A percentile compares a stretch with the other conserved stretches of the same genome.
Evolutionary conservation across 495 filamentous ascomycete genomes (phyloP).

Genomic region (Tuber umbilicatum): DNA sequence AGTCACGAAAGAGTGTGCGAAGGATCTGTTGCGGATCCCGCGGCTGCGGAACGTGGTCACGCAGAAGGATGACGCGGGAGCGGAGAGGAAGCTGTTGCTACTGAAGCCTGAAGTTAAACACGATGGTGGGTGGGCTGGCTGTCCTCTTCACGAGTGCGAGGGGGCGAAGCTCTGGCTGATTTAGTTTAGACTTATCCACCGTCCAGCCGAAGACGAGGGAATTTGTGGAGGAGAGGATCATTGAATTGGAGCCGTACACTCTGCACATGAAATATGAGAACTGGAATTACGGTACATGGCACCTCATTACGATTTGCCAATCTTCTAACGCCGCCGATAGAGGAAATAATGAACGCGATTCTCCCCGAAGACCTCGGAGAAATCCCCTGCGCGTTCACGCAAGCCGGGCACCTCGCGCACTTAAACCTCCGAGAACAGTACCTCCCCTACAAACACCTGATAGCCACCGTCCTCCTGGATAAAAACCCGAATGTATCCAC

Average conservation of each 20-base stretch:
- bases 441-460: slow-evolving; percentile 72
- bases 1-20: slow-evolving; percentile 55
- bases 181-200: slow-evolving; percentile 59
- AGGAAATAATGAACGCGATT: slow-evolving; percentile 73
- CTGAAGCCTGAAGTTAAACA: slow-evolving; percentile 61
- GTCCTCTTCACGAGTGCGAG: slow-evolving; percentile 13
- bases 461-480: slow-evolving; percentile 76
- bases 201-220: slow-evolving; percentile 65
- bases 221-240: slow-evolving; percentile 57
- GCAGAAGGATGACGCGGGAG: slow-evolving; percentile 47
- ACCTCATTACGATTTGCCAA: background rate
- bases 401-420: slow-evolving; percentile 84
- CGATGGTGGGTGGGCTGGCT: slow-evolving; percentile 51
- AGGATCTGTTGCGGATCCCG: slow-evolving; percentile 57
- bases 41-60: slow-evolving; percentile 54
- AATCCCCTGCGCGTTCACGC: slow-evolving; percentile 76
- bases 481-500: slow-evolving; percentile 74
- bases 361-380: slow-evolving; percentile 66
- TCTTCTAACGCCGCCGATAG: slow-evolving; percentile 43
- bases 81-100: slow-evolving; percentile 64
- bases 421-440: slow-evolving; percentile 80
- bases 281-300: slow-evolving; percentile 67
- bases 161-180: slow-evolving; percentile 20
- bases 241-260: slow-evolving; percentile 65
- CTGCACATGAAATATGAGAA: slow-evolving; percentile 72